phyloP scores from a whole-genome alignment of 2,329 filamentous ascomycete genomes.

The Trichoderma arundinaceum region DNA sequence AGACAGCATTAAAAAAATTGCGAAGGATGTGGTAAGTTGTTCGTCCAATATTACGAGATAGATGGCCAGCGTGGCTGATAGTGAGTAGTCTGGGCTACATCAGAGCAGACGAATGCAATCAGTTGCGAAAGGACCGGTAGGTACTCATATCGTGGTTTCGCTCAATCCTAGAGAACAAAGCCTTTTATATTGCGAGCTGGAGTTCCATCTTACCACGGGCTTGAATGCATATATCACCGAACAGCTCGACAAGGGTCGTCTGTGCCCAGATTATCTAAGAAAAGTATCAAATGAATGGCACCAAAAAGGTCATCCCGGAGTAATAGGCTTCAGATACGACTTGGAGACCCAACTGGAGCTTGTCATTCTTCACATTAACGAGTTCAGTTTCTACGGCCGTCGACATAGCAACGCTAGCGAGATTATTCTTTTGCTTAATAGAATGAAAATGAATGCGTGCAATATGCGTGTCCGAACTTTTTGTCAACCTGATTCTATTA shows the following conservation, averaged over 20 bases:
- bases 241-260: conserved; percentile 61
- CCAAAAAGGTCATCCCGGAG: conserved; percentile 58
- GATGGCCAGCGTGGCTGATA: conserved; percentile 31
- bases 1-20: conserved; percentile 57
- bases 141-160: conserved; percentile 53
- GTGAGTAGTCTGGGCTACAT: conserved; percentile 46
- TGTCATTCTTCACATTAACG: conserved; percentile 54
- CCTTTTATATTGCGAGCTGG: conserved; percentile 64
- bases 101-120: conserved; percentile 43
- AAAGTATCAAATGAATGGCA: conserved; percentile 59
- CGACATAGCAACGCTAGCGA: conserved; percentile 50
- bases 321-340: conserved; percentile 64
- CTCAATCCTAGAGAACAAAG: conserved; percentile 62
- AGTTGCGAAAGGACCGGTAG: conserved; percentile 39
- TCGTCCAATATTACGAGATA: neutral
- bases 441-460: conserved; percentile 59
- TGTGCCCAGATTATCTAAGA: conserved; percentile 58
- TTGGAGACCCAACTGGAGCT: conserved; percentile 66
- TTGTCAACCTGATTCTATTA: conserved; percentile 63
- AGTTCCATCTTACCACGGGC: conserved; percentile 58
- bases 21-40: conserved; percentile 57
- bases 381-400: conserved; percentile 62
- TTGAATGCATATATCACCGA: conserved; percentile 59
- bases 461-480: conserved; percentile 60
- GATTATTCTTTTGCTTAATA: conserved; percentile 55